phyloP scores from a whole-genome alignment of 2,329 filamentous ascomycete species.

The Pseudohalonectria lignicola region DNA sequence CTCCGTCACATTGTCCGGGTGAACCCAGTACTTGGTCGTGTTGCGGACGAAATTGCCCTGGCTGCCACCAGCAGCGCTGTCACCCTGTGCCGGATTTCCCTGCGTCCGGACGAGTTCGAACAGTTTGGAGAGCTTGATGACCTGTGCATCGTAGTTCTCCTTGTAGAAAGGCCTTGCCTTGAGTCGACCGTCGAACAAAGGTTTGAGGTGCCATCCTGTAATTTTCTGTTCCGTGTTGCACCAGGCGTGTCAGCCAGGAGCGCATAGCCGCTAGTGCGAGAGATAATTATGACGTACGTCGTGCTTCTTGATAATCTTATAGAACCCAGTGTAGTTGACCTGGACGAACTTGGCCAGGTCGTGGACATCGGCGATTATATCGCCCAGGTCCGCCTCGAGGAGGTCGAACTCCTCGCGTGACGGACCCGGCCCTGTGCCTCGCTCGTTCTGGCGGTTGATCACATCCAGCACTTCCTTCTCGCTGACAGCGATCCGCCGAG shows the following conservation, averaged over 20 bases:
- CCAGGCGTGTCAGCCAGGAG: neutral
- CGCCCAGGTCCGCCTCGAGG: conserved; percentile 87
- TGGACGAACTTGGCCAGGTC: conserved; percentile 97
- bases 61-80: conserved; percentile 78
- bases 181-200: conserved; percentile 88
- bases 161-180: conserved; percentile 98
- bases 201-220: conserved; percentile 85
- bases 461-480: conserved; percentile 88
- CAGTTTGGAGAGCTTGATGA: conserved; percentile 86
- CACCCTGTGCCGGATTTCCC: conserved; percentile 84
- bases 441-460: conserved; percentile 60
- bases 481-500: conserved; percentile 75
- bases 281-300: conserved; percentile 49
- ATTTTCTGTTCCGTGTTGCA: conserved; percentile 57
- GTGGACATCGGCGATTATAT: conserved; percentile 97
- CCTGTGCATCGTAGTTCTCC: conserved; percentile 94
- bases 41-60: conserved; percentile 95
- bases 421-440: conserved; percentile 46
- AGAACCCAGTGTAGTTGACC: conserved; percentile 96
- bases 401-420: conserved; percentile 89
- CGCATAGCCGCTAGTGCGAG: neutral
- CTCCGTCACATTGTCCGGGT: conserved; percentile 96
- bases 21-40: conserved; percentile 99
- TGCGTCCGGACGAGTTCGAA: conserved; percentile 92
- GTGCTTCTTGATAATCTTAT: conserved; percentile 99